Evolutionary conservation across 163 green algal species (phyloP).

Genomic region (Prototheca wickerhamii): DNA sequence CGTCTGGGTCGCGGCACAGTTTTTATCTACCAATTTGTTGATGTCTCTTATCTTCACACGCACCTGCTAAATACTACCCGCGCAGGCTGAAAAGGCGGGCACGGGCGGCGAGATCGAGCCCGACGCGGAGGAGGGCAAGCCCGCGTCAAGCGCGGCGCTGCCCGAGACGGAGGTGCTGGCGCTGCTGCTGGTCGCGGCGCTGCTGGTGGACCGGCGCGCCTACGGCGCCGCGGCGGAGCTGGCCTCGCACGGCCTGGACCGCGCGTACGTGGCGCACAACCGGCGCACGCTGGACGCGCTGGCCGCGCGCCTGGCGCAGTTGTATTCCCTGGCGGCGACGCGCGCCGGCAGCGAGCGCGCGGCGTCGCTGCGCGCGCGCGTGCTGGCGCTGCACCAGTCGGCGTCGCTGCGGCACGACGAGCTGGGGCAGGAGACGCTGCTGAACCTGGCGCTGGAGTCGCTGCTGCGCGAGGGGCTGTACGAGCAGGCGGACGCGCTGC

Average conservation of each 20-base stretch:
- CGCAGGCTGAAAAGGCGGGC: slow-evolving; percentile 1
- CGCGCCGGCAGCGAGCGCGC: slow-evolving; percentile 26
- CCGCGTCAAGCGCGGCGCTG: slow-evolving; percentile 13
- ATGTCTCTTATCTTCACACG: no score
- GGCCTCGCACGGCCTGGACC: slow-evolving; percentile 39
- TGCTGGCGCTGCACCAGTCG: slow-evolving; percentile 82
- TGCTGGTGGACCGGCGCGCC: slow-evolving; percentile 60
- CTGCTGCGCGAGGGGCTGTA: slow-evolving; percentile 95
- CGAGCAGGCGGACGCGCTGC: slow-evolving; percentile 92
- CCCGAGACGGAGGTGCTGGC: slow-evolving; percentile 80
- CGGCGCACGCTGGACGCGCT: slow-evolving; percentile 86
- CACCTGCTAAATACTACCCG: no score
- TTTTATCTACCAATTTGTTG: no score
- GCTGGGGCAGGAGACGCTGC: slow-evolving; percentile 83
- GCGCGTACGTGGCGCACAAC: slow-evolving; percentile 62
- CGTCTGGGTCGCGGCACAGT: no score
- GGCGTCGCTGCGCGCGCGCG: slow-evolving; percentile 30
- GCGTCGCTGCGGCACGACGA: slow-evolving; percentile 87
- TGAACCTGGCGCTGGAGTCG: slow-evolving; percentile 96
- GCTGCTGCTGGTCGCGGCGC: slow-evolving; percentile 71
- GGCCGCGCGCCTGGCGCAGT: slow-evolving; percentile 79
- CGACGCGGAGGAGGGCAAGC: neutral
- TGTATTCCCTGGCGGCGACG: slow-evolving; percentile 78
- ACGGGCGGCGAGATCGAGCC: neutral
- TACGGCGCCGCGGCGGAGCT: slow-evolving; percentile 13